Base-by-base conservation (phyloP, 2,329 filamentous ascomycete genomes). In the Fusarium hostae region DNA sequence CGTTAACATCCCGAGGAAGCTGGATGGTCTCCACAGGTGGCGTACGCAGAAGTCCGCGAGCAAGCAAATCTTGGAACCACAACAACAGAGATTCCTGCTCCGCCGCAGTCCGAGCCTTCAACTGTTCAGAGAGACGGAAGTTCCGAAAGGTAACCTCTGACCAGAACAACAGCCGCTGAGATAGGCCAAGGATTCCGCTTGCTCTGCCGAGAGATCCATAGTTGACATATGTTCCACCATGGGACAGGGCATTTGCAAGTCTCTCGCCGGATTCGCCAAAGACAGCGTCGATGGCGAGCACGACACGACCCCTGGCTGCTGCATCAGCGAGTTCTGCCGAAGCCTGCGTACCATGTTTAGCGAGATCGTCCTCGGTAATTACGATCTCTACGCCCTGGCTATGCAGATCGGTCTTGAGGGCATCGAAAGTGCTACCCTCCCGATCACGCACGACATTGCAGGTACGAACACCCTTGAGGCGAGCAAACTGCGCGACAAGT, bases 371-470 rank as follows among this genome's bases (percentile, higher is more conserved):
- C 20, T 67, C 41, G 3, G 60, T 67, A 20, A 67, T 30, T 12
- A 59, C 59, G 13, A 64, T 32, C 6, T 65, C 15, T 4, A 35
- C 41, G 5, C 62, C 62, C 8, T 65, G 41, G 13, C 41, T 50
- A n/a, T 32, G 48, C 41, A 65, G 22, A 16, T 65, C 41, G 7
- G 18, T 22, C 57, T 62, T 56, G 16, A 65, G 44, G 1, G 39
- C 5, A 9, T 48, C 26, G 7, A 65, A 22, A 12, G 8, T 2
- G 9, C 41, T 26, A 22, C 34, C 57, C 12, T 50, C 4, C 6
- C 67, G 64, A 28, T 64, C 51, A 12, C 67, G 67, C 24, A 70
- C 57, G 22, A 70, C 59, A 13, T 56, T 70, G 39, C 51, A 57
- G 12, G 52, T 54, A 24, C 57, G 51, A 34, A 70, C 47, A 18